Evolutionary conservation across 805 yeast genomes (phyloP), one percentile per base, ranked within the genome.

Genomic region (Metahyphopichia silvanorum): DNA sequence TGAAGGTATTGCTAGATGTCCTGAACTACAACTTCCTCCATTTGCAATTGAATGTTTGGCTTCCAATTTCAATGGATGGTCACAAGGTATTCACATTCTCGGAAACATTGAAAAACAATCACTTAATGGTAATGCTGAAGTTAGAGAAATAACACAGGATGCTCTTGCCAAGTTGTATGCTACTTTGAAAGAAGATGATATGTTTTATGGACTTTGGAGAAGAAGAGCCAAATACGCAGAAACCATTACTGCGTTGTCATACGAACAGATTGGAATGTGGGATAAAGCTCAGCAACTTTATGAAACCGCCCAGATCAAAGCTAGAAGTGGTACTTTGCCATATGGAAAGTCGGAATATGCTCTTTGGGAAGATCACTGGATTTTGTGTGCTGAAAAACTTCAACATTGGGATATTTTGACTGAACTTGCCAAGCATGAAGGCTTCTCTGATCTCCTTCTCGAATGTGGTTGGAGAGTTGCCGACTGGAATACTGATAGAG

Each of bases 401-500:
- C 98, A 93, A 53, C 97, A 93, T 44, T 93, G 99, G 99, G 98
- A 93, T 52, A 82, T 93, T 29, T 67, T 93, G 38, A 91, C 98
- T 0, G 99, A 93, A 49, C 69, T 94, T 19, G 97, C 98, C 2
- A 88, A 91, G 47, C 98, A 94, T 51, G 99, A 94, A 66, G 97
- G 97, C 0, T 94, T 91, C 54, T 88, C 97, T 0, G 98, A 93
- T 51, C 68, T 93, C 43, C 63, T 94, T 16, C 67, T 93, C n/a
- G 99, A 93, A 57, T 94, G 98, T 71, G 98, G 98, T 23, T 93
- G 99, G 99, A 74, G 99, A 51, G 95, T 93, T 24, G 97, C 98
- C 6, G 98, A 93, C 51, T 93, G 98, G 98, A 82, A 82, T 39
- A 81, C 94, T 6, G 98, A 94, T 50, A 75, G 89, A 42, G 98